Evolutionary conservation across 495 filamentous ascomycete species (phyloP).

Genomic region (Friedmanniomyces endolithicus): DNA sequence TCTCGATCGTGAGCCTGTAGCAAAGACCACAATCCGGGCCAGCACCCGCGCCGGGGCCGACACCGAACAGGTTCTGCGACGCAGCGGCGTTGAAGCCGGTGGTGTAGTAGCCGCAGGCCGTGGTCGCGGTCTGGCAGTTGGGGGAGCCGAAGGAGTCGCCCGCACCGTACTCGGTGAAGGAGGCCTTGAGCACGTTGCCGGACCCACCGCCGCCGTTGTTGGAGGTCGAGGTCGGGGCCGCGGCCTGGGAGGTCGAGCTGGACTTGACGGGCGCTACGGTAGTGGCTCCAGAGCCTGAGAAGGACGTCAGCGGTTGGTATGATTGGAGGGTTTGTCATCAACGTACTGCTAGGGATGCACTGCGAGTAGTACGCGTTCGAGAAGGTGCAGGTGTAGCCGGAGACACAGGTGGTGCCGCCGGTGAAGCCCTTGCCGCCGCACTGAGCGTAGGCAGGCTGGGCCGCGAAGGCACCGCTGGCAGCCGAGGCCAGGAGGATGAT

Average conservation of each 20-base stretch:
- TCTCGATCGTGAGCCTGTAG: conserved; percentile 24
- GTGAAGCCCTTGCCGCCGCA: conserved; percentile 18
- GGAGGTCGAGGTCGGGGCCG: neutral
- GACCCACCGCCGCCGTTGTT: neutral
- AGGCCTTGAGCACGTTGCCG: conserved; percentile 16
- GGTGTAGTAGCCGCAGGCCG: conserved; percentile 21
- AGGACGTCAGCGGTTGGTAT: neutral
- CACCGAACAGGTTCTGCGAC: conserved; percentile 31
- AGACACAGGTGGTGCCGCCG: conserved; percentile 16
- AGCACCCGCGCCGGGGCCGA: conserved; percentile 26
- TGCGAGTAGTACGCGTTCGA: conserved; percentile 20
- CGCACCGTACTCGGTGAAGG: conserved; percentile 21
- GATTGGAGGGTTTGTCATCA: neutral
- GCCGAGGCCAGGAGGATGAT: conserved; percentile 8
- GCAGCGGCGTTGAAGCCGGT: conserved; percentile 24
- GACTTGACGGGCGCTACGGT: neutral
- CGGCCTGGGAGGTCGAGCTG: neutral
- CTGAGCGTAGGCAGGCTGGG: conserved; percentile 12
- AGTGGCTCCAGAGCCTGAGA: neutral
- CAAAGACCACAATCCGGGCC: conserved; percentile 30
- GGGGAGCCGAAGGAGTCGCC: conserved; percentile 8
- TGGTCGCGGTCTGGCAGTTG: conserved; percentile 18
- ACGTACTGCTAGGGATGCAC: conserved; percentile 7
- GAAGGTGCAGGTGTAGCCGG: conserved; percentile 10
- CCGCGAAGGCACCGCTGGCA: conserved; percentile 6